These are phyloP conservation scores for Penicillium dipodomyicola DNA, from an alignment of 495 filamentous ascomycete genomes.

Conservation along the genomic window DNA sequence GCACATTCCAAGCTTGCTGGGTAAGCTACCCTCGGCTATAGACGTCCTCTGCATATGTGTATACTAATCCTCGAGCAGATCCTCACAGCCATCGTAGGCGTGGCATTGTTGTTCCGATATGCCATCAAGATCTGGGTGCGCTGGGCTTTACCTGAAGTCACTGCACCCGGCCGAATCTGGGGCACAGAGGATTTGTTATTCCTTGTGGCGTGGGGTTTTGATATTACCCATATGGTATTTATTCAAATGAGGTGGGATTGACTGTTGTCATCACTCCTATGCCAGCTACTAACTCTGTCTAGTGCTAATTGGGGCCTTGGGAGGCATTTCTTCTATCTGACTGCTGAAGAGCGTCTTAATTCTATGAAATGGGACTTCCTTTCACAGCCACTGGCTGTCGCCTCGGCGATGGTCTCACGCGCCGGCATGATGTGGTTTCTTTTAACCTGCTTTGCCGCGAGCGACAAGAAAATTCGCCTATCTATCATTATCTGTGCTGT, in stretches of 20 bases:
- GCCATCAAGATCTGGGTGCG: conserved; percentile 36
- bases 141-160: conserved; percentile 36
- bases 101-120: conserved; percentile 34
- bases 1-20: conserved; percentile 32
- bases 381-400: conserved; percentile 41
- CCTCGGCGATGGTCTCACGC: conserved; percentile 45
- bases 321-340: conserved; percentile 33
- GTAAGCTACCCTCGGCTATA: conserved; percentile 15
- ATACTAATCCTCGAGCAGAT: conserved; percentile 19
- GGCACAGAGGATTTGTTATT: conserved; percentile 38
- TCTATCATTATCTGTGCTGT: conserved; percentile 33
- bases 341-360: conserved; percentile 16
- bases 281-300: conserved; percentile 1
- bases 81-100: conserved; percentile 31
- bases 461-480: conserved; percentile 29
- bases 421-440: conserved; percentile 44
- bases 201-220: conserved; percentile 29
- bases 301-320: conserved; percentile 36
- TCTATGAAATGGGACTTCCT: conserved; percentile 36
- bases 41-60: neutral
- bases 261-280: neutral
- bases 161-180: conserved; percentile 34
- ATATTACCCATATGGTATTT: conserved; percentile 33
- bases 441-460: conserved; percentile 35
- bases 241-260: conserved; percentile 32